These are phyloP conservation scores for Rhizophagus clarus DNA, from an alignment of 192 early-diverging fungal species.

Conservation along the genomic window DNA sequence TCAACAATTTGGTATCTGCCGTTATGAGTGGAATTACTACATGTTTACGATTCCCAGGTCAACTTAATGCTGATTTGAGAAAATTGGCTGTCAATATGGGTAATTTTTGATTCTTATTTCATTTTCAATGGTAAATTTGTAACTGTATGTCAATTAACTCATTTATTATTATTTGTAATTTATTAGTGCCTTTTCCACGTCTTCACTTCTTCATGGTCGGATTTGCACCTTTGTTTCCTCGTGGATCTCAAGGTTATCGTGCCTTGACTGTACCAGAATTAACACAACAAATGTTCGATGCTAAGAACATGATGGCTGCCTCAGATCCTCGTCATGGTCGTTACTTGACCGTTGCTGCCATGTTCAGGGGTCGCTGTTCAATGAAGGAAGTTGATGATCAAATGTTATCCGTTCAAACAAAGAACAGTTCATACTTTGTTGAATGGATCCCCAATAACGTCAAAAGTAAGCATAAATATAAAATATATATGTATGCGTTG, in stretches of 20 bases:
- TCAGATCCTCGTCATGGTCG: constrained; percentile 92
- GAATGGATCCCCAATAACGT: constrained; percentile 99
- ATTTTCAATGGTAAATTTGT: background rate
- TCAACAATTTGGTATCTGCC: constrained; percentile 94
- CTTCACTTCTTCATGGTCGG: constrained; percentile 93
- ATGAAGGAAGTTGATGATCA: constrained; percentile 99
- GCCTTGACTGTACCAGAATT: constrained; percentile 78
- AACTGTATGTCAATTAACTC: background rate
- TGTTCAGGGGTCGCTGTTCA: constrained; percentile 95
- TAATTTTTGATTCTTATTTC: constrained; percentile 34
- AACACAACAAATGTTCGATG: constrained; percentile 87
- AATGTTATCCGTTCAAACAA: constrained; percentile 95
- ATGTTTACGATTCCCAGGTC: constrained; percentile 98
- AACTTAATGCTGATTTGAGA: constrained; percentile 88
- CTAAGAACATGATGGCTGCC: constrained; percentile 99
- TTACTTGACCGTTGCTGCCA: constrained; percentile 86
- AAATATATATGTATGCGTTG: background rate
- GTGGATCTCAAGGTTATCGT: constrained; percentile 73
- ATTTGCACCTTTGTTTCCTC: constrained; percentile 81
- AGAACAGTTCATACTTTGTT: constrained; percentile 98
- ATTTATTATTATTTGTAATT: background rate
- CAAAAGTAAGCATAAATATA: constrained; percentile 57
- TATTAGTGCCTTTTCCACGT: constrained; percentile 86
- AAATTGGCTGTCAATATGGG: constrained; percentile 86
- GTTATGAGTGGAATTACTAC: constrained; percentile 98